Percentiles rank a stretch among this genome's conserved stretches.
These are phyloP conservation scores for Auriscalpium orientale DNA, from an alignment of 768 basidiomycete genomes.

Conservation along the genomic window DNA sequence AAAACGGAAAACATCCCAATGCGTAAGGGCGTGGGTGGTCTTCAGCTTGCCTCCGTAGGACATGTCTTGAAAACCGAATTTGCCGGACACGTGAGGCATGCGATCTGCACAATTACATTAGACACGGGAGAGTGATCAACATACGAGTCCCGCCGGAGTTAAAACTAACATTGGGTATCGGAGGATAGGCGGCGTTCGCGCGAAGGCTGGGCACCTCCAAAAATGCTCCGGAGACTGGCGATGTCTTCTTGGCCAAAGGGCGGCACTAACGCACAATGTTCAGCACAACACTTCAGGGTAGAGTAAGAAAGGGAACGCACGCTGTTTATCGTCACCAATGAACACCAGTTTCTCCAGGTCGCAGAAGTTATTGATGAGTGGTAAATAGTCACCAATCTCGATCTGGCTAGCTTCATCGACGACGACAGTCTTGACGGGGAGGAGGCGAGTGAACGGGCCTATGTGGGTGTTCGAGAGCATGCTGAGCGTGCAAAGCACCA, in stretches of 20 bases:
- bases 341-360: slow-evolving; percentile 23
- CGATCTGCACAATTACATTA: slow-evolving; percentile 20
- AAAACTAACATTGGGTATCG: slow-evolving; percentile 27
- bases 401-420: slow-evolving; percentile 45
- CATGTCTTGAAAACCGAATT: slow-evolving; percentile 26
- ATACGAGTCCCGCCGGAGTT: not conserved
- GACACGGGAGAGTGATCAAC: not conserved
- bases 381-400: slow-evolving; percentile 33
- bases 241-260: slow-evolving; percentile 27
- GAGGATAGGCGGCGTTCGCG: slow-evolving; percentile 20
- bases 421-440: slow-evolving; percentile 32
- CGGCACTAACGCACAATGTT: slow-evolving; percentile 20
- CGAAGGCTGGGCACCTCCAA: slow-evolving; percentile 25
- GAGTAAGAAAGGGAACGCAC: slow-evolving; percentile 18
- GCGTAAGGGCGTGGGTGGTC: slow-evolving; percentile 14
- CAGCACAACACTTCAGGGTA: not conserved
- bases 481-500: slow-evolving; percentile 41
- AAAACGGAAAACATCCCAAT: slow-evolving; percentile 23
- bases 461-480: slow-evolving; percentile 31
- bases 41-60: slow-evolving; percentile 23
- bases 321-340: slow-evolving; percentile 26
- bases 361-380: slow-evolving; percentile 20
- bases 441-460: slow-evolving; percentile 15
- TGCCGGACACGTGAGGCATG: slow-evolving; percentile 25
- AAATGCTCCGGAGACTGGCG: slow-evolving; percentile 23